Conservation (phyloP, 805 yeast genomes). For the Hanseniaspora jakobsenii region DNA sequence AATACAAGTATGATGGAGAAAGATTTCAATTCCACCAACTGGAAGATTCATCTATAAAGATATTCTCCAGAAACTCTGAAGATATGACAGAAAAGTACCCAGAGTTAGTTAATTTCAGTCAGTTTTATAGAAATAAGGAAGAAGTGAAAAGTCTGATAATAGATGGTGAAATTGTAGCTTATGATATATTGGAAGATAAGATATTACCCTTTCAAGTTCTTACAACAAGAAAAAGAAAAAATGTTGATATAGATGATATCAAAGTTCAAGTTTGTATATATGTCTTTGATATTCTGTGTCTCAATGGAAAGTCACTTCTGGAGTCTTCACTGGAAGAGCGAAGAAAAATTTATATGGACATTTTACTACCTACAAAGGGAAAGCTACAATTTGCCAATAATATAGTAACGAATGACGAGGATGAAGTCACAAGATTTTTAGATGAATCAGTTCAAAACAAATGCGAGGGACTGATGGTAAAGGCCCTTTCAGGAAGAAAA, state of each 20-base stretch:
- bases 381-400: slow-evolving; percentile 70
- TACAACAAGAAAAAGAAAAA: slow-evolving; percentile 88
- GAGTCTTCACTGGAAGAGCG: slow-evolving; percentile 58
- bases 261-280: slow-evolving; percentile 85
- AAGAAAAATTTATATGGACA: slow-evolving; percentile 44
- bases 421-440: slow-evolving; percentile 67
- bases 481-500: slow-evolving; percentile 68
- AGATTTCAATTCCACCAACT: slow-evolving; percentile 86
- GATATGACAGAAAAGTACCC: slow-evolving; percentile 96
- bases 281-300: slow-evolving; percentile 75
- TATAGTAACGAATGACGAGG: slow-evolving; percentile 55
- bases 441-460: slow-evolving; percentile 81
- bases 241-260: slow-evolving; percentile 74
- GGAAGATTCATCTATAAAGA: slow-evolving; percentile 50
- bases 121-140: slow-evolving; percentile 15
- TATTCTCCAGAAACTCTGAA: slow-evolving; percentile 90
- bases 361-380: slow-evolving; percentile 54
- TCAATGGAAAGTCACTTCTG: slow-evolving; percentile 61
- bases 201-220: slow-evolving; percentile 88
- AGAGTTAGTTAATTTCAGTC: slow-evolving; percentile 37
- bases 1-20: slow-evolving; percentile 95
- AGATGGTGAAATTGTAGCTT: slow-evolving; percentile 97
- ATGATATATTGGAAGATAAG: slow-evolving; percentile 68
- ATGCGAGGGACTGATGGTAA: slow-evolving; percentile 96
- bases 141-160: slow-evolving; percentile 51